A percentile compares a stretch with the other conserved stretches of the same genome.
Evolutionary conservation across 1,284 basidiomycete genomes (phyloP).

Genomic region (Austropuccinia psidii): DNA sequence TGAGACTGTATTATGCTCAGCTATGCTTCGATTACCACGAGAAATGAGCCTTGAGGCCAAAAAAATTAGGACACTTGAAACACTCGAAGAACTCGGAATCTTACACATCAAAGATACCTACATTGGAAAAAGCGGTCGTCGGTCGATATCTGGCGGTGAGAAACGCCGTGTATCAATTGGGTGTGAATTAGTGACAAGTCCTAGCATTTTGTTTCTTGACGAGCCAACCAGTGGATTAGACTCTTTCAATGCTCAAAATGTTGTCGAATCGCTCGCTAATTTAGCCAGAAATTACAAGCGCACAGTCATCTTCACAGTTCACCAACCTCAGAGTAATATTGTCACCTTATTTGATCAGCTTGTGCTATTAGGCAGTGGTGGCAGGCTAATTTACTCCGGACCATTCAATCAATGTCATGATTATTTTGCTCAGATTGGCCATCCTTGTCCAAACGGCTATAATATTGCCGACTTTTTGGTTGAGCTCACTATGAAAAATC

Average conservation of each 20-base stretch:
- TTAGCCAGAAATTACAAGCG: slow-evolving; percentile 81
- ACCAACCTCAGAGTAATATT: slow-evolving; percentile 97
- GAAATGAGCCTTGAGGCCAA: slow-evolving; percentile 94
- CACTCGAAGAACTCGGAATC: slow-evolving; percentile 90
- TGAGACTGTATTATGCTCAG: slow-evolving; percentile 91
- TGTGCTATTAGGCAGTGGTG: slow-evolving; percentile 66
- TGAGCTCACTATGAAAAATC: slow-evolving; percentile 50
- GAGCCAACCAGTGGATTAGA: slow-evolving; percentile 94
- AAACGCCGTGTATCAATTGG: slow-evolving; percentile 92
- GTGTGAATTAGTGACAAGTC: slow-evolving; percentile 94
- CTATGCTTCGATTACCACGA: slow-evolving; percentile 74
- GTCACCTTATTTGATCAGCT: slow-evolving; percentile 90
- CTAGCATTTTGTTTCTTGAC: slow-evolving; percentile 89
- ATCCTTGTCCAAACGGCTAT: slow-evolving; percentile 84
- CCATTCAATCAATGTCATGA: slow-evolving; percentile 64
- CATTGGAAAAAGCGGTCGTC: slow-evolving; percentile 72
- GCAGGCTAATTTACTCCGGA: slow-evolving; percentile 75
- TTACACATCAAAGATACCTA: slow-evolving; percentile 78
- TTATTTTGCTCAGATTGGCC: slow-evolving; percentile 71
- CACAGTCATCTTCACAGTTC: slow-evolving; percentile 95
- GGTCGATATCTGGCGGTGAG: slow-evolving; percentile 90
- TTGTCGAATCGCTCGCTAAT: slow-evolving; percentile 76
- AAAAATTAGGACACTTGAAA: slow-evolving; percentile 86
- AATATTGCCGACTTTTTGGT: slow-evolving; percentile 94
- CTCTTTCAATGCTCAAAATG: slow-evolving; percentile 89